phyloP scores from a whole-genome alignment of 2,329 filamentous ascomycete species.

The Nigrospora sphaerica region DNA sequence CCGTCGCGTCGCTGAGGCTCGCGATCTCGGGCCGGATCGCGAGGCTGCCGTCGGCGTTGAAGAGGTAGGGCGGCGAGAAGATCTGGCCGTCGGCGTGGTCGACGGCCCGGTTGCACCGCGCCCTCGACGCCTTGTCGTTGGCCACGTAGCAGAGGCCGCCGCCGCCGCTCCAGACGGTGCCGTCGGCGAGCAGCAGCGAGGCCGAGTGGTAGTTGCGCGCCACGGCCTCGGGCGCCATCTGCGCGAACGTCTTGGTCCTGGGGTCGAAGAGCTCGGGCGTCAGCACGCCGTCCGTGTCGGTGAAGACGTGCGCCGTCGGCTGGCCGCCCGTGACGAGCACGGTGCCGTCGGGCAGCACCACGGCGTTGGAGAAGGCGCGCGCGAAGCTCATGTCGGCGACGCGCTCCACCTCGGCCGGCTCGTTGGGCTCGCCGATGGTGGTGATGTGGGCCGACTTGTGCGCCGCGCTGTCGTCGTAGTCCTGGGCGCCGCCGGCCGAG shows the following conservation, averaged over 20 bases:
- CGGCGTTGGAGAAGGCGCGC: conserved; percentile 6
- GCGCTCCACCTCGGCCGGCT: conserved; percentile 14
- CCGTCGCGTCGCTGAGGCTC: conserved; percentile 16
- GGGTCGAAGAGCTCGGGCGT: conserved; percentile 40
- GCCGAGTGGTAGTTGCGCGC: conserved; percentile 43
- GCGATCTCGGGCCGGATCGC: conserved; percentile 35
- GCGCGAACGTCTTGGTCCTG: conserved; percentile 27
- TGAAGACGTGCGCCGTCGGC: conserved; percentile 31
- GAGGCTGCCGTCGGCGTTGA: conserved; percentile 31
- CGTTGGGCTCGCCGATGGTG: conserved; percentile 29
- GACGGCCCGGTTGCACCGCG: conserved; percentile 25
- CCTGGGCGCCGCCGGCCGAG: conserved; percentile 34
- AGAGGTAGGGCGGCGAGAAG: conserved; percentile 48
- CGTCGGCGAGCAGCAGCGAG: conserved; percentile 41
- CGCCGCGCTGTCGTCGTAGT: conserved; percentile 29
- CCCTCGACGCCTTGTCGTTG: conserved; percentile 15
- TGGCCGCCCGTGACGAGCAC: conserved; percentile 42
- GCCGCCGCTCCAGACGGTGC: conserved; percentile 40
- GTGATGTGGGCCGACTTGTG: conserved; percentile 35
- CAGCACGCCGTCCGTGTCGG: conserved; percentile 32
- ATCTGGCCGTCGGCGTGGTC: conserved; percentile 50
- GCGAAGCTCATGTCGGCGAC: conserved; percentile 12
- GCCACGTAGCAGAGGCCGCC: conserved; percentile 41
- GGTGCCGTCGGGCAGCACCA: conserved; percentile 31
- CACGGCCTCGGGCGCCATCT: conserved; percentile 28